Conservation (phyloP, 306 rosid genomes). For the Castanospermum australe region DNA sequence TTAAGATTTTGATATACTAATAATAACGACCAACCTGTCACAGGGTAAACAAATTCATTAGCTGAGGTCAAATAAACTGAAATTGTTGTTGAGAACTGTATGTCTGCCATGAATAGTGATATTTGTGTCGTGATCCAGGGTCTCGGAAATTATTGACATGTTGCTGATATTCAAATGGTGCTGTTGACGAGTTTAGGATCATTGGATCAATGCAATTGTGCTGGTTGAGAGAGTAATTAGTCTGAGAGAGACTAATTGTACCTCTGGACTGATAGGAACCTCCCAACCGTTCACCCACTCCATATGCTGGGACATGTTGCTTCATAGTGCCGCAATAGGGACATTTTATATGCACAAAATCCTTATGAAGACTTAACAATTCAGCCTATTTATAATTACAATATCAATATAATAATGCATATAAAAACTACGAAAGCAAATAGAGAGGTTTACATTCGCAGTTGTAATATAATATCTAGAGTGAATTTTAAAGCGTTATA, state of each 20-base stretch:
- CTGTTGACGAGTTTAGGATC: neutral
- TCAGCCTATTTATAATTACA: neutral
- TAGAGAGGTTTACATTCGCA: no score
- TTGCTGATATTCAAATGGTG: neutral
- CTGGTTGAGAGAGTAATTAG: neutral
- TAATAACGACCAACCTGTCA: no score
- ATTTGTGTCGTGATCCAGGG: neutral
- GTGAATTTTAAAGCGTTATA: no score
- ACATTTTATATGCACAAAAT: neutral
- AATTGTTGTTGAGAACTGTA: neutral
- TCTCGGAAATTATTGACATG: neutral
- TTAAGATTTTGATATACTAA: no score
- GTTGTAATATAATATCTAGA: no score
- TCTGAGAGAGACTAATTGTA: neutral
- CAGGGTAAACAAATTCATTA: neutral
- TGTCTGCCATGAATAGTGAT: neutral
- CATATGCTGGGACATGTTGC: neutral
- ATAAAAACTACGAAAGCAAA: no score
- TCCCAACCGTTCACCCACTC: constrained; percentile 22
- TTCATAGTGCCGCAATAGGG: constrained; percentile 11
- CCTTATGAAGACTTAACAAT: neutral
- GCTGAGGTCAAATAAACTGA: neutral
- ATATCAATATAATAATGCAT: no score
- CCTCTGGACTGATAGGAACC: constrained; percentile 15
- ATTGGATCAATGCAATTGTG: neutral